phyloP scores from a whole-genome alignment of 139 green algal species.

The Chlorella sorokiniana region DNA sequence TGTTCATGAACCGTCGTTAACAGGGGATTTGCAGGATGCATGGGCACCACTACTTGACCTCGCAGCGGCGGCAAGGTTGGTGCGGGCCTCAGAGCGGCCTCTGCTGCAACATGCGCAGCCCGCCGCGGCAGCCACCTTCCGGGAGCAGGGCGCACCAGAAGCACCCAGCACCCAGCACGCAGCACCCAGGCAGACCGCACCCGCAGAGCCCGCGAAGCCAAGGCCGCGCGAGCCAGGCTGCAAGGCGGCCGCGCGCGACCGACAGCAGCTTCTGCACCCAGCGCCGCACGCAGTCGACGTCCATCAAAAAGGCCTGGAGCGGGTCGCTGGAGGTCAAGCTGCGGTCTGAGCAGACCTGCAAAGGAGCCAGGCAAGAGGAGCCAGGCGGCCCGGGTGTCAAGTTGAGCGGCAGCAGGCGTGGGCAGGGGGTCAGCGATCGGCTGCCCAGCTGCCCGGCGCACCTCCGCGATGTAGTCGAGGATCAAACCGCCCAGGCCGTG shows the following conservation, averaged over 20 bases:
- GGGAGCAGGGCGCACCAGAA: no score
- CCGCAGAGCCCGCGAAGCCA: conserved; percentile 9
- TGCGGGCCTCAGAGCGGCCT: no score
- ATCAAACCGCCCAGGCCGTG: conserved; percentile 59
- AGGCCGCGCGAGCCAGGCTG: conserved; percentile 28
- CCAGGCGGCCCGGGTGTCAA: background rate
- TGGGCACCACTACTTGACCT: no score
- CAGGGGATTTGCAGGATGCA: no score
- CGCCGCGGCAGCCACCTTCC: no score
- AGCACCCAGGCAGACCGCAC: background rate
- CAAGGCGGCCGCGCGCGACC: conserved; percentile 17
- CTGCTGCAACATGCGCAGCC: no score
- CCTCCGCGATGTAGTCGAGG: conserved; percentile 66
- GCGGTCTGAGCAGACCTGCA: conserved; percentile 38
- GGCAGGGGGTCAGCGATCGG: background rate
- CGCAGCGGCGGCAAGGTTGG: no score
- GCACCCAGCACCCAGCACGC: background rate
- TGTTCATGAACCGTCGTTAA: no score
- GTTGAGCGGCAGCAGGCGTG: background rate
- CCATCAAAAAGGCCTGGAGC: conserved; percentile 57
- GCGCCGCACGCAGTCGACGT: conserved; percentile 60
- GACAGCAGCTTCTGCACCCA: conserved; percentile 40
- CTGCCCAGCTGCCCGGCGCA: conserved; percentile 23
- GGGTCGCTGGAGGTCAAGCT: conserved; percentile 56
- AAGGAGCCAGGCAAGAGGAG: background rate